phyloP scores from a whole-genome alignment of 1,139 yeast genomes.

The Debaryomycetaceae sp. region DNA sequence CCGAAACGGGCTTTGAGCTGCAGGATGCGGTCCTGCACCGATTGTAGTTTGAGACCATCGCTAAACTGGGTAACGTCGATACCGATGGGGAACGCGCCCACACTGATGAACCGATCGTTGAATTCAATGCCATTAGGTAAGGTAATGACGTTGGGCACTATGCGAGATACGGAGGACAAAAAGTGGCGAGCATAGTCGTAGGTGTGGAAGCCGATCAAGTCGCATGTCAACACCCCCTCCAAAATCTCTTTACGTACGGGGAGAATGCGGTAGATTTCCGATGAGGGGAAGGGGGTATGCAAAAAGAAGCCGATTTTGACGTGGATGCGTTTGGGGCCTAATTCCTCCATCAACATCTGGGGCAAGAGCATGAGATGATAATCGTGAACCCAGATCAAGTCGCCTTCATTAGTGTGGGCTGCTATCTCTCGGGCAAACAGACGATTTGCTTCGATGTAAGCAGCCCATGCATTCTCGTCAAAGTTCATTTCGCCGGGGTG shows the following conservation, averaged over 20 bases:
- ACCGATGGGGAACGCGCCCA: conserved; percentile 98
- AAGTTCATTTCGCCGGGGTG: conserved; percentile 99
- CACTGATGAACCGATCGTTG: conserved; percentile 65
- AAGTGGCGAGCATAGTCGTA: conserved; percentile 99
- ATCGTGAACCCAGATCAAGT: conserved; percentile 95
- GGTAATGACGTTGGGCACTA: conserved; percentile 64
- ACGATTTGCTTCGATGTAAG: conserved; percentile 88
- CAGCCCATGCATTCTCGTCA: conserved; percentile 97
- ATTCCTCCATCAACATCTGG: conserved; percentile 66
- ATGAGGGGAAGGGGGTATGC: conserved; percentile 97
- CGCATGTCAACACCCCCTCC: conserved; percentile 87
- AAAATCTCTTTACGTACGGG: conserved; percentile 93
- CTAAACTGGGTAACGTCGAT: conserved; percentile 88
- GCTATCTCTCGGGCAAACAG: conserved; percentile 72
- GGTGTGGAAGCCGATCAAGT: conserved; percentile 96
- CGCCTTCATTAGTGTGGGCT: conserved; percentile 65
- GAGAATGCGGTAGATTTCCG: conserved; percentile 88
- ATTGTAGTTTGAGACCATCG: conserved; percentile 58
- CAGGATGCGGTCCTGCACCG: conserved; percentile 55
- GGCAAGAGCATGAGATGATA: conserved; percentile 95
- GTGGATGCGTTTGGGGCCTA: conserved; percentile 38
- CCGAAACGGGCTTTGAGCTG: conserved; percentile 53
- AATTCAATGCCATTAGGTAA: conserved; percentile 86
- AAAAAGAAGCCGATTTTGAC: conserved; percentile 85
- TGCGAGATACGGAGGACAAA: conserved; percentile 80